These are phyloP conservation scores for Schizochytrium sp. DNA, from an alignment of 108 stramenopile genomes.

Conservation along the genomic window DNA sequence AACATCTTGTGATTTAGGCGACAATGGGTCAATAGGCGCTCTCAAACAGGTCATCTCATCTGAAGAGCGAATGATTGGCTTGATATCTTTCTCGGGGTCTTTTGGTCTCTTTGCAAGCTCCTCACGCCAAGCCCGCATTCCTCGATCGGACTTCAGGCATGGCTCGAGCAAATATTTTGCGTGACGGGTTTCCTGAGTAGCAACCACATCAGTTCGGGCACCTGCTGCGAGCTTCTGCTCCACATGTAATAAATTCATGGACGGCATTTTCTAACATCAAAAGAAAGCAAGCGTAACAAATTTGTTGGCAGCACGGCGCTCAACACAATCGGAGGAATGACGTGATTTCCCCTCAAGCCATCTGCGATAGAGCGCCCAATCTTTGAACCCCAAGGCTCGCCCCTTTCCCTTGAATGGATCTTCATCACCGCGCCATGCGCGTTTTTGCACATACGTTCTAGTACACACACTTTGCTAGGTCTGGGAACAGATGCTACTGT, in stretches of 20 bases:
- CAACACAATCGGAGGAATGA: no score
- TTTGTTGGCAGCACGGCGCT: no score
- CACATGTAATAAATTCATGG: not conserved
- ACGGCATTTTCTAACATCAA: not conserved
- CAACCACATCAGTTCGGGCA: not conserved
- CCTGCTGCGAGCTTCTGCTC: constrained; percentile 9
- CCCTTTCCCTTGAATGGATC: no score
- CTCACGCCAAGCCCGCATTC: not conserved
- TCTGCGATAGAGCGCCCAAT: no score
- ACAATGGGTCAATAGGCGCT: constrained; percentile 47
- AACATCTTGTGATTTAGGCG: not conserved
- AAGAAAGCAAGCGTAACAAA: no score
- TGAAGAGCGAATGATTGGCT: not conserved
- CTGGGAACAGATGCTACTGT: no score
- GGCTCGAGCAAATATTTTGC: not conserved
- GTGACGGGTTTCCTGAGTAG: not conserved
- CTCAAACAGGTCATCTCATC: constrained; percentile 28
- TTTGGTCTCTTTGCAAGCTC: not conserved
- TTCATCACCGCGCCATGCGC: no score
- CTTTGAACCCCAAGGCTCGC: no score
- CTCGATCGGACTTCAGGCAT: not conserved
- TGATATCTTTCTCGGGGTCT: not conserved
- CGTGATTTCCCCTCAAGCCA: no score
- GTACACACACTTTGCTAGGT: no score
- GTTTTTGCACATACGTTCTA: no score